Evolutionary conservation across 805 yeast species (phyloP).

Genomic region (Ogataea wickerhamii): DNA sequence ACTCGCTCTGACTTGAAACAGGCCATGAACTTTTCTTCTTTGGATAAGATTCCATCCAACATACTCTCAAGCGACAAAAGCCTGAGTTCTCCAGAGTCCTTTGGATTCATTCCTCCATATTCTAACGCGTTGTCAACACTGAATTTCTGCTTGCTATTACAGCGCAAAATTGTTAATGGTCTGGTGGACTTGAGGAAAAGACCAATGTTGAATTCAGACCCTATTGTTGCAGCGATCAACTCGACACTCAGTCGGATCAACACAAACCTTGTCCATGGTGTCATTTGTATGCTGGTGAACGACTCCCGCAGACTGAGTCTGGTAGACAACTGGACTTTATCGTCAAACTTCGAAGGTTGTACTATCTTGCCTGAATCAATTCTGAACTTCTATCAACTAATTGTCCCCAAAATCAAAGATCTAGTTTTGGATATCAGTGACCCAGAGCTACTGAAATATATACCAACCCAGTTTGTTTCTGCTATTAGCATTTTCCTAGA

Average conservation of each 20-base stretch:
- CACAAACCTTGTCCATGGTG: conserved; percentile 25
- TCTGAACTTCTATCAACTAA: conserved; percentile 34
- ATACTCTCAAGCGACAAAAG: conserved; percentile 7
- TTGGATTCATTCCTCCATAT: conserved; percentile 60
- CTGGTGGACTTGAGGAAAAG: conserved; percentile 38
- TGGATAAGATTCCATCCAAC: conserved; percentile 4
- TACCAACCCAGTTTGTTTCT: conserved; percentile 34
- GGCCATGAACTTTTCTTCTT: conserved; percentile 9
- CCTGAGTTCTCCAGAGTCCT: conserved; percentile 21
- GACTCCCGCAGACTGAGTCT: conserved; percentile 23
- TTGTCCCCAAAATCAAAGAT: conserved; percentile 32
- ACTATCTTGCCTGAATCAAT: conserved; percentile 39
- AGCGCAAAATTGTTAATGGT: conserved; percentile 35
- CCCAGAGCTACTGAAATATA: conserved; percentile 18
- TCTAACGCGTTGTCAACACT: conserved; percentile 61
- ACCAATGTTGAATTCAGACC: conserved; percentile 33
- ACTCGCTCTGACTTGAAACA: conserved; percentile 39
- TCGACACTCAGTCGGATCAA: conserved; percentile 22
- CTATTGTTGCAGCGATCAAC: conserved; percentile 29
- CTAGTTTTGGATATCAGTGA: conserved; percentile 18
- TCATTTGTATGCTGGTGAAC: conserved; percentile 22
- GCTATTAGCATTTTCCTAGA: conserved; percentile 40
- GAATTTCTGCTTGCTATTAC: conserved; percentile 46
- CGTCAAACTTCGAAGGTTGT: conserved; percentile 29
- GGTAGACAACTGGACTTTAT: conserved; percentile 39